A percentile compares a stretch with the other conserved stretches of the same genome.
Evolutionary conservation across 139 green algal genomes (phyloP).

Genomic region (Picochlorum sp.): DNA sequence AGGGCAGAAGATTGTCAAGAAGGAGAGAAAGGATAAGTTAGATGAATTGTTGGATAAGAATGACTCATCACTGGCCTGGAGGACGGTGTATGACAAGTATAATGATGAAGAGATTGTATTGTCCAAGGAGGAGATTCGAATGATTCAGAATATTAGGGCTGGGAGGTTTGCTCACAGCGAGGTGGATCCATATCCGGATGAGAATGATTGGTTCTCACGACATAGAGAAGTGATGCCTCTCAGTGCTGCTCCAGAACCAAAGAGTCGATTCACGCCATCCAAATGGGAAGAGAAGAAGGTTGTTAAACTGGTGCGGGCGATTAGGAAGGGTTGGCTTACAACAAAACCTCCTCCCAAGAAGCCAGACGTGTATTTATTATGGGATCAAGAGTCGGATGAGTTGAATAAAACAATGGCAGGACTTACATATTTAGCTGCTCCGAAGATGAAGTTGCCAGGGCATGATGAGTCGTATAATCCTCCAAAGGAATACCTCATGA

Average conservation of each 20-base stretch:
- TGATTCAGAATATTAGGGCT: conserved; percentile 82
- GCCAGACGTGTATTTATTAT: conserved; percentile 76
- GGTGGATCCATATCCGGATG: conserved; percentile 57
- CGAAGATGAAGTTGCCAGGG: conserved; percentile 81
- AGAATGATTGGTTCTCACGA: conserved; percentile 71
- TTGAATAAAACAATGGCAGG: conserved; percentile 56
- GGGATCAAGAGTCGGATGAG: conserved; percentile 71
- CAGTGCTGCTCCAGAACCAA: conserved; percentile 76
- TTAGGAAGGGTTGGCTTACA: conserved; percentile 90
- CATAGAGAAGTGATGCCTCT: conserved; percentile 72
- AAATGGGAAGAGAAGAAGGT: conserved; percentile 92
- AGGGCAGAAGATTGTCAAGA: conserved; percentile 55
- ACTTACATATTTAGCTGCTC: conserved; percentile 83
- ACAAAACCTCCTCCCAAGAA: conserved; percentile 17
- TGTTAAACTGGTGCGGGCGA: conserved; percentile 77
- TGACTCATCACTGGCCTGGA: conserved; percentile 33
- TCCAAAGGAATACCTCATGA: conserved; percentile 87
- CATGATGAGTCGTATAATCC: conserved; percentile 96
- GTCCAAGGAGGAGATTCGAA: conserved; percentile 75
- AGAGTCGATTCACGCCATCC: conserved; percentile 90
- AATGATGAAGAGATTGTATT: conserved; percentile 94
- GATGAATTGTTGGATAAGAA: conserved; percentile 62
- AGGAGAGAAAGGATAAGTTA: conserved; percentile 53
- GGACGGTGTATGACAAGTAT: conserved; percentile 94
- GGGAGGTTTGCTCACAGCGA: conserved; percentile 84